Evolutionary conservation across 2,329 filamentous ascomycete genomes (phyloP).

Genomic region (Ilyonectria sp.): DNA sequence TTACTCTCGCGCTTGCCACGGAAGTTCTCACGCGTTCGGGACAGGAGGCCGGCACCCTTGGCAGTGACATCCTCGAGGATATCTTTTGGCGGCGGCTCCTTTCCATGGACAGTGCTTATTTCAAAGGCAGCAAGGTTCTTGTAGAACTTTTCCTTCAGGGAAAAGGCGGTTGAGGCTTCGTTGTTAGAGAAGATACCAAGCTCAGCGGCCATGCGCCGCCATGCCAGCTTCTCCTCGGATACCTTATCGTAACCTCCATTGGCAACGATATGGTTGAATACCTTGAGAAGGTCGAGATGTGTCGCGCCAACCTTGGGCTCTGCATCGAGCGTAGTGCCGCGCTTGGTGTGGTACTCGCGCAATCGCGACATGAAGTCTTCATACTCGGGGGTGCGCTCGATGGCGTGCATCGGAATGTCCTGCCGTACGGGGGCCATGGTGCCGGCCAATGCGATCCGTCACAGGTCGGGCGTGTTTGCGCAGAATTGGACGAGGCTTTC

Average conservation of each 20-base stretch:
- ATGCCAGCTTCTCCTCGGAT: constrained; percentile 86
- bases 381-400: constrained; percentile 79
- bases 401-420: constrained; percentile 59
- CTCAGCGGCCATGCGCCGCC: constrained; percentile 84
- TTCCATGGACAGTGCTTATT: constrained; percentile 82
- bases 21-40: constrained; percentile 84
- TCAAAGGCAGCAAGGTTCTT: constrained; percentile 91
- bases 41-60: constrained; percentile 85
- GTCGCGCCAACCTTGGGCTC: constrained; percentile 86
- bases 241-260: constrained; percentile 90
- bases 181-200: constrained; percentile 83
- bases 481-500: background rate
- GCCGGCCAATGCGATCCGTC: constrained; percentile 14
- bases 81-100: constrained; percentile 88
- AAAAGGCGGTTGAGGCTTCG: constrained; percentile 86
- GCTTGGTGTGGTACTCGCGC: constrained; percentile 80
- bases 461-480: constrained; percentile 1
- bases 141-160: constrained; percentile 90
- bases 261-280: constrained; percentile 83
- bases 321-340: constrained; percentile 84
- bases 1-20: constrained; percentile 62
- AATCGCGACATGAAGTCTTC: constrained; percentile 84
- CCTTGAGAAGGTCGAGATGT: constrained; percentile 82
- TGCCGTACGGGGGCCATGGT: constrained; percentile 54
- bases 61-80: constrained; percentile 91